Percentiles rank a stretch among this genome's conserved stretches.
Conservation (phyloP, 495 filamentous ascomycete species). For the Neurospora sp. region DNA sequence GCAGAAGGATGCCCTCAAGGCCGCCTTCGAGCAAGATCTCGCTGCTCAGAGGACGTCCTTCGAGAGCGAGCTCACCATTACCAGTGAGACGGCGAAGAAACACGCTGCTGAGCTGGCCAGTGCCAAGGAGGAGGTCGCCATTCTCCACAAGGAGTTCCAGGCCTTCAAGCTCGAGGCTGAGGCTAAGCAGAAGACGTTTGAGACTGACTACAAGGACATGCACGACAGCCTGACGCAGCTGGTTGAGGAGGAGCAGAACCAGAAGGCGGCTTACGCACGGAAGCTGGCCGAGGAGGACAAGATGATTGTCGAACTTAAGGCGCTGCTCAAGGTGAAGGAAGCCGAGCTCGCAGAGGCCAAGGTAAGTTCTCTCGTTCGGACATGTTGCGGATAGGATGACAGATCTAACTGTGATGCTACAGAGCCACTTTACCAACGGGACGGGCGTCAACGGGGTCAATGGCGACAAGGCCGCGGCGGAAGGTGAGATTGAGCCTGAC, state of each 20-base stretch:
- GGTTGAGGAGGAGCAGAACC: slow-evolving; percentile 39
- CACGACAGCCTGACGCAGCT: slow-evolving; percentile 42
- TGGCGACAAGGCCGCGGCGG: slow-evolving; percentile 25
- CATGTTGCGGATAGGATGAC: neutral
- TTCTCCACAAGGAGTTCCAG: slow-evolving; percentile 27
- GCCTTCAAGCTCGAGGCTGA: slow-evolving; percentile 17
- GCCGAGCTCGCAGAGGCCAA: slow-evolving; percentile 44
- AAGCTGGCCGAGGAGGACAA: slow-evolving; percentile 24
- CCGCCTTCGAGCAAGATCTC: slow-evolving; percentile 22
- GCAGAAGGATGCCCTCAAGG: slow-evolving; percentile 29
- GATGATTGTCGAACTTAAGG: slow-evolving; percentile 34
- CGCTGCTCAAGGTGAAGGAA: slow-evolving; percentile 41
- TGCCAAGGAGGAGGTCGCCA: slow-evolving; percentile 27
- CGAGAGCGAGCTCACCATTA: neutral
- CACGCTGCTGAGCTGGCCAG: slow-evolving; percentile 26
- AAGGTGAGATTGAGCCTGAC: slow-evolving; percentile 44
- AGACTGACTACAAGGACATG: slow-evolving; percentile 47
- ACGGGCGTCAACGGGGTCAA: slow-evolving; percentile 10
- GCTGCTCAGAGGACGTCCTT: slow-evolving; percentile 11
- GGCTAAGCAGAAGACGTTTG: slow-evolving; percentile 34
- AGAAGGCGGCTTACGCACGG: slow-evolving; percentile 25
- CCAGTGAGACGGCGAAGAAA: neutral
- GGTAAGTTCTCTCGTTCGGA: slow-evolving; percentile 21
- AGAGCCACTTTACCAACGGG: slow-evolving; percentile 34
- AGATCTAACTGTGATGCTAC: neutral